Evolutionary conservation across 2,329 filamentous ascomycete species (phyloP).

Genomic region (Cladorrhinum sp.): DNA sequence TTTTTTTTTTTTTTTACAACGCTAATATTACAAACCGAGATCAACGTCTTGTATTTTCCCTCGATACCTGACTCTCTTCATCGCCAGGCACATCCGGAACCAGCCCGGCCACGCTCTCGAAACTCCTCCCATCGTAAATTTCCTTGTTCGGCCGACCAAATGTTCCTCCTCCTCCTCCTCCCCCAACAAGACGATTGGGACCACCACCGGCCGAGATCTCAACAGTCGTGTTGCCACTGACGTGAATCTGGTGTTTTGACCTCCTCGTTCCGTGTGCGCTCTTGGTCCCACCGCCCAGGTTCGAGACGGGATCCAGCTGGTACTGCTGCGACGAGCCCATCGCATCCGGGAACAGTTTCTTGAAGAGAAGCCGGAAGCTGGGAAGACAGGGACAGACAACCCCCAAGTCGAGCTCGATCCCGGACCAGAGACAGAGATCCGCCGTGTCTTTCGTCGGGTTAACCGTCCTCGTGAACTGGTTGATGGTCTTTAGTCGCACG

Average conservation of each 20-base stretch:
- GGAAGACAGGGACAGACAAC: constrained; percentile 28
- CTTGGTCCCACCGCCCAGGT: no score
- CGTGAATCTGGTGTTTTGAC: background rate
- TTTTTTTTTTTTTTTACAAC: no score
- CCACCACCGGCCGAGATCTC: background rate
- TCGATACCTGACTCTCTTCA: constrained; percentile 3
- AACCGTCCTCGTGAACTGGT: constrained; percentile 18
- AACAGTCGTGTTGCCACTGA: background rate
- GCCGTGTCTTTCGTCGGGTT: constrained; percentile 28
- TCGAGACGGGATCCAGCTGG: constrained; percentile 16
- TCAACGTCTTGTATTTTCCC: background rate
- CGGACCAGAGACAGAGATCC: constrained; percentile 24
- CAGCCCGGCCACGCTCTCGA: constrained; percentile 17
- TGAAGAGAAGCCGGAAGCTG: constrained; percentile 25
- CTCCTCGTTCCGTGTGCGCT: background rate
- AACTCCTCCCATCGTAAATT: constrained; percentile 9
- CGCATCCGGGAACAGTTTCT: constrained; percentile 18
- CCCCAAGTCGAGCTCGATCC: constrained; percentile 26
- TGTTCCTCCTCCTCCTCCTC: background rate
- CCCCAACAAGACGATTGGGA: background rate
- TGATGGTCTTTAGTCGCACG: constrained; percentile 27
- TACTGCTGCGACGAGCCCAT: constrained; percentile 18
- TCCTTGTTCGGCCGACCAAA: constrained; percentile 1
- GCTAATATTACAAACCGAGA: no score
- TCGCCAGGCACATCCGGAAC: constrained; percentile 7